Evolutionary conservation across 345 rosid species (phyloP), one percentile per base, ranked within the genome.

Genomic region (Geranium rotundifolium): DNA sequence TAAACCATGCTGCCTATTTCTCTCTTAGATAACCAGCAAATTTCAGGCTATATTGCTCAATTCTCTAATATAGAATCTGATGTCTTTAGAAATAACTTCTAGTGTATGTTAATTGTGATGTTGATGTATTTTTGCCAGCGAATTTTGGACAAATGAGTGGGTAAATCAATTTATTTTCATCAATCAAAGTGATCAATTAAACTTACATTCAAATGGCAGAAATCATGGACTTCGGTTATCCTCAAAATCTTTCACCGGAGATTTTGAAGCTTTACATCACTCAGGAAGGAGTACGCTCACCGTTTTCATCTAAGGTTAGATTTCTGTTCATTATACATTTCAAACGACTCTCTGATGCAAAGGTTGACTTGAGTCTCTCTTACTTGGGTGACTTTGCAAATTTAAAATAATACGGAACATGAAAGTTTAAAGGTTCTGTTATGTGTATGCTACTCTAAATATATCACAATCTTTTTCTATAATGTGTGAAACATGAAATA

Each of bases 181-280:
- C 15, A 46, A 12, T 12, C 8, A 7, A 46, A 46, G 16, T 9
- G 14, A 9, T 46, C 52, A 46, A 14, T 46, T 12, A 9, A 46
- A 7, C 12, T 46, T 9, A 46, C 52, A 46, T 34, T 5, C 37
- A 8, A 16, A 61, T 66, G 88, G 77, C 92, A 90, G 97, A 90
- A 72, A 93, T 90, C 65, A 90, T 93, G 96, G 99, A 88, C 74
- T 90, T 93, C 68, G 97, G 97, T 59, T 90, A 88, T 65, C 97
- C 97, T 17, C 99, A 95, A 71, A 95, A 90, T 73, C 90, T 95
- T 54, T 95, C 99, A 54, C 97, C 99, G 52, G 97, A 95, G 81
- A 90, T 95, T 74, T 78, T 95, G 65, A 95, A 95, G 81, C 89
- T 95, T 64, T 95, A 95, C 73, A 90, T 95, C 30, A 95, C 99